phyloP scores from a whole-genome alignment of 768 basidiomycete species.

The Psilocybe cubensis region DNA sequence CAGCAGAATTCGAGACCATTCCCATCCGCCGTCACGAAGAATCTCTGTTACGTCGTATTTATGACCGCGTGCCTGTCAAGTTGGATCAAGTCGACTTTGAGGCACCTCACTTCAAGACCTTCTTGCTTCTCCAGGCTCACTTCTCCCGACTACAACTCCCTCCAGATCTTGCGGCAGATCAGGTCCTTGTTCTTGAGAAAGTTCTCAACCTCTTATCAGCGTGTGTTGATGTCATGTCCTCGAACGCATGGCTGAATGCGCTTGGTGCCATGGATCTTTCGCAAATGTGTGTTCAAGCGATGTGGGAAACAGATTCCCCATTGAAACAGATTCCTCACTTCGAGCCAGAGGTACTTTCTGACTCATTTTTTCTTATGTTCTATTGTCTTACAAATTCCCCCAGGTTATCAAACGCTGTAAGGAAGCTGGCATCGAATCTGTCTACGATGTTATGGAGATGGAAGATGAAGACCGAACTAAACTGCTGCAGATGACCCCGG shows the following conservation, averaged over 20 bases:
- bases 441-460: slow-evolving; percentile 99
- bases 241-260: slow-evolving; percentile 93
- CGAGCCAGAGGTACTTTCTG: slow-evolving; percentile 77
- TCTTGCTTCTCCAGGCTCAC: slow-evolving; percentile 95
- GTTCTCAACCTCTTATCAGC: slow-evolving; percentile 90
- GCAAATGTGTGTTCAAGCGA: slow-evolving; percentile 98
- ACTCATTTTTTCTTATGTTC: background rate
- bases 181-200: slow-evolving; percentile 85
- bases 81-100: slow-evolving; percentile 83
- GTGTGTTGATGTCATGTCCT: slow-evolving; percentile 98
- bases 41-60: slow-evolving; percentile 80
- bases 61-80: slow-evolving; percentile 97
- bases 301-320: slow-evolving; percentile 97
- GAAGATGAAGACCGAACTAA: slow-evolving; percentile 88
- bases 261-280: slow-evolving; percentile 96
- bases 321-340: slow-evolving; percentile 97
- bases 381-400: background rate
- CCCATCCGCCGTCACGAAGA: slow-evolving; percentile 97
- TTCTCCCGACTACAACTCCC: slow-evolving; percentile 93
- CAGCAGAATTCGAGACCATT: slow-evolving; percentile 93
- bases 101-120: slow-evolving; percentile 97
- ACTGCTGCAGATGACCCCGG: slow-evolving; percentile 81
- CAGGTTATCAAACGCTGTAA: slow-evolving; percentile 87
- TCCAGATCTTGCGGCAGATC: slow-evolving; percentile 92
- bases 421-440: slow-evolving; percentile 78